A percentile compares a stretch with the other conserved stretches of the same genome.
Conservation (phyloP, 495 filamentous ascomycete genomes). For the Aspergillus sclerotiicarbonarius region DNA sequence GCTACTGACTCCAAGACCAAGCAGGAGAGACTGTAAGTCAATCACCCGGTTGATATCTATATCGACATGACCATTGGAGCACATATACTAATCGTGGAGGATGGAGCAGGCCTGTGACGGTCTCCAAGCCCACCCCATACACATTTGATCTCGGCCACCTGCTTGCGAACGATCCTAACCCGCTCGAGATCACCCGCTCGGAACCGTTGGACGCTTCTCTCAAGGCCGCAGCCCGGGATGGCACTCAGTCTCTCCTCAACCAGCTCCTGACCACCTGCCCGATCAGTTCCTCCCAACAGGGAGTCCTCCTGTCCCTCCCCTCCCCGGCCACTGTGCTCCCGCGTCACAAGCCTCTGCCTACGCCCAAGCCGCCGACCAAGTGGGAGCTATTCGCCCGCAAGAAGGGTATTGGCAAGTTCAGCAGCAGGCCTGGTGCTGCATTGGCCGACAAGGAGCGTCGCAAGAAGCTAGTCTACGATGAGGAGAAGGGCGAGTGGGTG, state of each 20-base stretch:
- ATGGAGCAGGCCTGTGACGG: conserved; percentile 52
- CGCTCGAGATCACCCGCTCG: conserved; percentile 52
- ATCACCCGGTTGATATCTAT: not conserved
- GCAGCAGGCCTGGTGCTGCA: conserved; percentile 38
- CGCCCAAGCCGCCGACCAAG: conserved; percentile 76
- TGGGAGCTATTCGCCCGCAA: conserved; percentile 95
- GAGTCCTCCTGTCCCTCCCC: conserved; percentile 76
- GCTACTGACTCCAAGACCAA: conserved; percentile 30
- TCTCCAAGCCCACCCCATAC: conserved; percentile 82
- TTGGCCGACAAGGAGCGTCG: conserved; percentile 60
- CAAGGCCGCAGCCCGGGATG: conserved; percentile 71
- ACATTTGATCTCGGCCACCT: conserved; percentile 90
- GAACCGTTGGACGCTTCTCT: conserved; percentile 50
- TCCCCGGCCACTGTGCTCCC: conserved; percentile 65
- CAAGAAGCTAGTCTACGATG: conserved; percentile 80
- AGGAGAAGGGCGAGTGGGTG: conserved; percentile 81
- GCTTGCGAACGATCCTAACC: conserved; percentile 77
- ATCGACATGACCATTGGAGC: not conserved
- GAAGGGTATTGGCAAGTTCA: conserved; percentile 76
- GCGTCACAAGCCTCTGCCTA: conserved; percentile 85
- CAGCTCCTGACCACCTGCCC: conserved; percentile 83
- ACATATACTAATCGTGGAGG: conserved; percentile 10
- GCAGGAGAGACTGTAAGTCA: conserved; percentile 43
- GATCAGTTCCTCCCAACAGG: conserved; percentile 61
- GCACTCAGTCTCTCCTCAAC: conserved; percentile 83